Evolutionary conservation across 1,139 yeast genomes (phyloP).

Genomic region (Debaryomycetaceae sp.): DNA sequence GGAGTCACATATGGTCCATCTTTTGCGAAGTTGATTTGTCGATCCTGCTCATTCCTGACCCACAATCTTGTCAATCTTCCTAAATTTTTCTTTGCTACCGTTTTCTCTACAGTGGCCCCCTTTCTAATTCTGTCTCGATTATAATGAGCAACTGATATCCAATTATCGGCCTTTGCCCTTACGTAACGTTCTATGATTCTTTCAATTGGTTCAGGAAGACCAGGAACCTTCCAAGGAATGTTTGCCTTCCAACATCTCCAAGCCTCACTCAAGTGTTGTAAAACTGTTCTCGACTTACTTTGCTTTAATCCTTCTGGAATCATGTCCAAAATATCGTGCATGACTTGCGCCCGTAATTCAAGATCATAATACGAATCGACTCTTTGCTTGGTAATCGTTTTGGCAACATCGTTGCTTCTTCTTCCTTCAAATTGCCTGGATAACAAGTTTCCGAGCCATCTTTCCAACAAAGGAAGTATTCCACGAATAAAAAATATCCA

Average conservation of each 20-base stretch:
- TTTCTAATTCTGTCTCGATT: constrained; percentile 84
- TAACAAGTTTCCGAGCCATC: constrained; percentile 91
- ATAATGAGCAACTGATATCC: constrained; percentile 92
- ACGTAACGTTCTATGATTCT: constrained; percentile 84
- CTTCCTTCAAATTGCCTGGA: constrained; percentile 97
- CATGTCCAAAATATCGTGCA: constrained; percentile 95
- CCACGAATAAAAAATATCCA: constrained; percentile 95
- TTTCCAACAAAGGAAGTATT: constrained; percentile 83
- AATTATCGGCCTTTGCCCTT: constrained; percentile 94
- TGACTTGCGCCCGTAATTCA: constrained; percentile 88
- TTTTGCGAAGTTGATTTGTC: constrained; percentile 75
- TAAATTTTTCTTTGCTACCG: constrained; percentile 87
- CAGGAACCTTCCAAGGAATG: constrained; percentile 97
- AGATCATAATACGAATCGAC: constrained; percentile 92
- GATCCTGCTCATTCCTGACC: constrained; percentile 88
- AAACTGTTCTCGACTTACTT: constrained; percentile 77
- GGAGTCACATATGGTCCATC: constrained; percentile 89
- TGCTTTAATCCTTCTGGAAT: constrained; percentile 93
- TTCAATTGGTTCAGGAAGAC: constrained; percentile 87
- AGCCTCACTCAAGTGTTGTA: constrained; percentile 95
- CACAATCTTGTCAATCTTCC: constrained; percentile 90
- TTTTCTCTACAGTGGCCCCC: constrained; percentile 90
- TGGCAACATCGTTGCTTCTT: constrained; percentile 85
- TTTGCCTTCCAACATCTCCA: constrained; percentile 99
- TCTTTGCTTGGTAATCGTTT: constrained; percentile 92